phyloP scores from a whole-genome alignment of 768 basidiomycete species.

The Naematelia aurantialba region DNA sequence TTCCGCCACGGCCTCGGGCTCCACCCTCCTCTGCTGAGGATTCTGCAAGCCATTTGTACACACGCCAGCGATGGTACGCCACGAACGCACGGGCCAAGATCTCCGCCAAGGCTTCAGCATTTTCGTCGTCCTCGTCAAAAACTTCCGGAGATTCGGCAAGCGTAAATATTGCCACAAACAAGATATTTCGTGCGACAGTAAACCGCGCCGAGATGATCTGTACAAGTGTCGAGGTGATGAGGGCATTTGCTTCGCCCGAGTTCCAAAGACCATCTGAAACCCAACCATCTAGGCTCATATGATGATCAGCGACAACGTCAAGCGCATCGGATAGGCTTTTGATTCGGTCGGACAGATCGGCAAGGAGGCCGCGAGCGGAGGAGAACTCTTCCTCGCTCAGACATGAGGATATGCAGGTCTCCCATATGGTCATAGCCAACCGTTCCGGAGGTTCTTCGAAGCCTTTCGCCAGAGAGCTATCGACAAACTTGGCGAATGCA shows the following conservation, averaged over 20 bases:
- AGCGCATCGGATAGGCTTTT: conserved; percentile 19
- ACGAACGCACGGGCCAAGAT: conserved; percentile 22
- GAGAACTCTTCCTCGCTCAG: conserved; percentile 28
- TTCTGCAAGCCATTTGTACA: conserved; percentile 29
- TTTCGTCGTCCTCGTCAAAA: conserved; percentile 27
- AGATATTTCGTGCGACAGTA: conserved; percentile 22
- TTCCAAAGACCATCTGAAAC: conserved; percentile 6
- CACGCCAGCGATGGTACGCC: conserved; percentile 32
- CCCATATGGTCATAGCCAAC: conserved; percentile 25
- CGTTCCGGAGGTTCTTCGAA: conserved; percentile 10
- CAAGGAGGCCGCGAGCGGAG: conserved; percentile 20
- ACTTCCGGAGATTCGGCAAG: conserved; percentile 24
- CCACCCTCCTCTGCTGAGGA: conserved; percentile 31
- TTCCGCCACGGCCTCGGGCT: conserved; percentile 3
- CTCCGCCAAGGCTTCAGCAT: conserved; percentile 27
- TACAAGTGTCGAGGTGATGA: conserved; percentile 27
- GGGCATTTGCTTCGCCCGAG: conserved; percentile 33
- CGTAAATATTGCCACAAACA: conserved; percentile 32
- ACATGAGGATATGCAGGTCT: conserved; percentile 28
- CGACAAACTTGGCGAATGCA: conserved; percentile 10
- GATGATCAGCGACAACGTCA: conserved; percentile 13
- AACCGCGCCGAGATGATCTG: conserved; percentile 24
- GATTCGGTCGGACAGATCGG: conserved; percentile 13
- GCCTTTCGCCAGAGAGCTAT: background rate
- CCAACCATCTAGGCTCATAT: background rate